Conservation (phyloP, 2,329 filamentous ascomycete genomes). For the Chaetomium olivaceum region DNA sequence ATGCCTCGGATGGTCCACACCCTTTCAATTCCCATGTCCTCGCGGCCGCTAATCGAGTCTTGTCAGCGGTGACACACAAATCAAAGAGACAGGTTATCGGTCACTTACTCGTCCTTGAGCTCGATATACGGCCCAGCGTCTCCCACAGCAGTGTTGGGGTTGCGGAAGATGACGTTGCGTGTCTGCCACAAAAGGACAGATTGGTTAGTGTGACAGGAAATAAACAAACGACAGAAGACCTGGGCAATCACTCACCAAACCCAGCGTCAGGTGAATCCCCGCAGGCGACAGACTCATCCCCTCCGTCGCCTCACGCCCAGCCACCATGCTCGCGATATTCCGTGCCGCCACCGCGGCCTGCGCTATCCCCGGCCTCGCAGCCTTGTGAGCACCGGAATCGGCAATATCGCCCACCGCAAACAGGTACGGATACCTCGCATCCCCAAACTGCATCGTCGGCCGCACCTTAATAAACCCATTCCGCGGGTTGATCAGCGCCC, state of each 20-base stretch:
- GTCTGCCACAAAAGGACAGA: constrained; percentile 28
- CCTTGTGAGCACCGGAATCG: constrained; percentile 46
- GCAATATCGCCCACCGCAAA: constrained; percentile 57
- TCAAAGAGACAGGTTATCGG: too few relatives aligned
- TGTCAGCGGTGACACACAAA: neutral
- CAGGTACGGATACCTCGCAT: constrained; percentile 42
- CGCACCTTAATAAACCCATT: constrained; percentile 45
- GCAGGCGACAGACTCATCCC: constrained; percentile 39
- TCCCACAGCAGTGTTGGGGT: constrained; percentile 35
- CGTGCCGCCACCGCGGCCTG: constrained; percentile 48
- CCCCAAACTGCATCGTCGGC: constrained; percentile 49
- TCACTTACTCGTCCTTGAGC: constrained; percentile 38
- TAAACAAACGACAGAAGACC: neutral
- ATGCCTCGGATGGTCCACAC: constrained; percentile 37
- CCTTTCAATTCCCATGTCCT: constrained; percentile 38
- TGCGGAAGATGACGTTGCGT: constrained; percentile 38
- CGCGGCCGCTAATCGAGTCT: constrained; percentile 30
- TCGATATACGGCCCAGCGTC: constrained; percentile 35
- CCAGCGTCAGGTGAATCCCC: constrained; percentile 45
- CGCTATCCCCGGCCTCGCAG: constrained; percentile 46
- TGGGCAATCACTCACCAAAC: constrained; percentile 35
- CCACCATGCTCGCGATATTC: constrained; percentile 48
- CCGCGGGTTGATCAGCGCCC: constrained; percentile 34
- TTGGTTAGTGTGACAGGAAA: neutral
- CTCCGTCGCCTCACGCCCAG: constrained; percentile 36